These are phyloP conservation scores for Exobasidium cylindrosporum DNA, from an alignment of 1,284 basidiomycete genomes.

Conservation along the genomic window DNA sequence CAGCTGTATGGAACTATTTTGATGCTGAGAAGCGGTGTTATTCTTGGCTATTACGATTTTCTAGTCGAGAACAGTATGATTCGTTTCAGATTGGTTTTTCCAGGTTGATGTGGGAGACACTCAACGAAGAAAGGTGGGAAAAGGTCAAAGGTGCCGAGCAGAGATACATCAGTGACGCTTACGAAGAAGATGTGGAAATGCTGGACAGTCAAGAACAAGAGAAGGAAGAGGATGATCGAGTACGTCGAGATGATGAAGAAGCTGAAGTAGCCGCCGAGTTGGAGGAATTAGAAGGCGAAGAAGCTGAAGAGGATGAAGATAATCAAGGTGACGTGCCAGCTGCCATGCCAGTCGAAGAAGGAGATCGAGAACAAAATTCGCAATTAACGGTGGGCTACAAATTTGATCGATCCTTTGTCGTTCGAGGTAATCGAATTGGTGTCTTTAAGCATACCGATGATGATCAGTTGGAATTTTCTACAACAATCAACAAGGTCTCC, in stretches of 20 bases:
- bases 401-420: slow-evolving; percentile 91
- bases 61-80: slow-evolving; percentile 63
- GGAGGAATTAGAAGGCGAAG: slow-evolving; percentile 60
- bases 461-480: slow-evolving; percentile 77
- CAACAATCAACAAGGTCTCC: slow-evolving; percentile 79
- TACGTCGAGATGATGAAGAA: slow-evolving; percentile 62
- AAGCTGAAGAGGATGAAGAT: slow-evolving; percentile 58
- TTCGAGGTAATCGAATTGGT: slow-evolving; percentile 91
- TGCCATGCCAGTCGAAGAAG: slow-evolving; percentile 20
- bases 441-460: slow-evolving; percentile 86
- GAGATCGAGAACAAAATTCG: slow-evolving; percentile 63
- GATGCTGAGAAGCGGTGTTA: slow-evolving; percentile 64
- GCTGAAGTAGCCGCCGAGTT: slow-evolving; percentile 41
- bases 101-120: slow-evolving; percentile 75
- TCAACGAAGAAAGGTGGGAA: slow-evolving; percentile 72
- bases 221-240: slow-evolving; percentile 57
- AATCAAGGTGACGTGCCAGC: slow-evolving; percentile 30
- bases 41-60: slow-evolving; percentile 82
- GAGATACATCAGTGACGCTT: slow-evolving; percentile 63
- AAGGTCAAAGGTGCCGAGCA: slow-evolving; percentile 66
- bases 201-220: slow-evolving; percentile 47
- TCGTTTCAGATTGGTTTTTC: slow-evolving; percentile 70
- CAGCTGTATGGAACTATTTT: slow-evolving; percentile 76
- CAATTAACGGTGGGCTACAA: slow-evolving; percentile 93
- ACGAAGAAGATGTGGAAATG: slow-evolving; percentile 79